Base-by-base conservation (phyloP, 1,284 basidiomycete species). In the Microstroma glucosiphilum region DNA sequence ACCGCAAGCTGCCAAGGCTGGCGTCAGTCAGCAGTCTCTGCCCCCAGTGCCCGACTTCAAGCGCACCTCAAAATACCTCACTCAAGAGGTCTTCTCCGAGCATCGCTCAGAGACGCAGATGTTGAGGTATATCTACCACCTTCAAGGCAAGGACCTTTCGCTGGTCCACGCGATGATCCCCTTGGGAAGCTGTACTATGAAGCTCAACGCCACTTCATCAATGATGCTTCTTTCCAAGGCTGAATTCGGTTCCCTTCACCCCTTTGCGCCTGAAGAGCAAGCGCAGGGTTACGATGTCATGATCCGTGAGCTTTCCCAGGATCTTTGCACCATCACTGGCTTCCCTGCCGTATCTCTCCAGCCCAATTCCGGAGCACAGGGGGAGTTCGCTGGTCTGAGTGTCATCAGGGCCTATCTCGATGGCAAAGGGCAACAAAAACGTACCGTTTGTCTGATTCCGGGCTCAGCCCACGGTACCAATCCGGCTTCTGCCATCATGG, bases 41-140 rank as follows among this genome's bases (percentile, higher is more conserved):
- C 69, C 72, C 26, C 43, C 70, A 12, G 71, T 79, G 26, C 64
- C 82, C 1, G 66, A 80, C 23, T 83, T 94, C 48, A 82, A 82
- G 48, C 88, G 94, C 61, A 86, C 86, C 8, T 89, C 89, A 2
- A 81, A 84, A 58, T 91, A 88, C 82, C 84, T 98, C 21, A 85
- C 86, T 2, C 91, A 98, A 80, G 85, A 89, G 0, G 90, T 96
- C 54, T 98, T 96, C 83, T 80, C 79, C 82, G 86, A 87, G 59
- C 89, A 97, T 79, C 93, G 96, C 79, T 94, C 91, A 8, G 94
- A 98, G 83, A 97, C 94, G 1, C 91, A 96, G 82, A 91, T 98
- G 89, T 83, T 98, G 57, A 90, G 76, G 11, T 78, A 96, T 82
- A 91, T 98, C 79, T 87, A 92, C 82, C 88, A 91, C 71, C 85